Base-by-base conservation (phyloP, 495 filamentous ascomycete species). In the Aspergillus egyptiacus region DNA sequence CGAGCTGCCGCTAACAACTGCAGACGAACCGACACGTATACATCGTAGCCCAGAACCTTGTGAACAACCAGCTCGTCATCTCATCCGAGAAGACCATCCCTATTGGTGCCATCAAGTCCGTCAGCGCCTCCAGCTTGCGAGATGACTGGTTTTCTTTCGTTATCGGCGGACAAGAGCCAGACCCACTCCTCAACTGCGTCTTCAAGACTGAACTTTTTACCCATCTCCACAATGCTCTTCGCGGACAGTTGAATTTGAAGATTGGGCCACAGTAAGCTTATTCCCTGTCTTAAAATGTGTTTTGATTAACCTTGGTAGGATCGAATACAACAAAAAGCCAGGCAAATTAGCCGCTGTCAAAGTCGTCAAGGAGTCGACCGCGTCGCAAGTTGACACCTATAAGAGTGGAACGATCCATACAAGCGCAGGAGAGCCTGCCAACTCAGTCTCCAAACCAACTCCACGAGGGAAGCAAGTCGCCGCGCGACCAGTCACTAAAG, bases 161-260 rank as follows among this genome's bases (percentile, higher is more conserved):
- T 3, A 77, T 94, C 33, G 91, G 91, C 27, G 91, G 87, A 11
- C 87, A 95, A 60, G 93, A 96, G 61, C 75, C 94, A 0, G 94
- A 99, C 67, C 89, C 91, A 6, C 74, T 99, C 27, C 65, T 97
- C 35, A 93, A 81, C 65, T 99, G 94, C 61, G 70, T 95, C 23
- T 83, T 99, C 64, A 99, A 99, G 73, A 97, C 91, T 0, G 94
- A 99, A 59, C 85, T 99, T 57, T 93, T 96, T 62, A 95, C 90
- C 6, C 90, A 96, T 39, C 79, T 98, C 57, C 79, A 79, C 61
- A 77, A 73, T 33, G 80, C 74, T 30, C 82, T 89, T 64, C 87
- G 84, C 0, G 91, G 85, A 9, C 80, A 85, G 7, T 73, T 93
- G 59, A 86, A 86, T 60, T 63, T 98, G 47, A 88, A 86, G 72